A percentile compares a stretch with the other conserved stretches of the same genome.
Evolutionary conservation across 2,329 filamentous ascomycete genomes (phyloP).

Genomic region (Colletotrichum cereale): DNA sequence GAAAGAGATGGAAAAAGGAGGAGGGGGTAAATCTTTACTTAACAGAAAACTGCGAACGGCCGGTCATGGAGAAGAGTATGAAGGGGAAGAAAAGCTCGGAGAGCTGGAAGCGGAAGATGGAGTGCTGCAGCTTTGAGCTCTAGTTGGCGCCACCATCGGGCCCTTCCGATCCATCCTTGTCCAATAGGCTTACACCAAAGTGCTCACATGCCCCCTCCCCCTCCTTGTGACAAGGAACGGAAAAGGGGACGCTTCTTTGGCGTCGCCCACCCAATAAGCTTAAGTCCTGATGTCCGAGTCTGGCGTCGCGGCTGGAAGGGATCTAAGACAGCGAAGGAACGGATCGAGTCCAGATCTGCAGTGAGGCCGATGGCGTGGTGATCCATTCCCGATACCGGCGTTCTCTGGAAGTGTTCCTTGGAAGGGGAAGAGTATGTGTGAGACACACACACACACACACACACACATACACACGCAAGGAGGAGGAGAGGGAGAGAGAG

Average conservation of each 20-base stretch:
- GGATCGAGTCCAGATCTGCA: slow-evolving; percentile 34
- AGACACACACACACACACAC: no score
- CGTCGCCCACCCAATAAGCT: slow-evolving; percentile 27
- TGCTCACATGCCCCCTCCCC: slow-evolving; percentile 33
- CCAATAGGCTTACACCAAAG: slow-evolving; percentile 40
- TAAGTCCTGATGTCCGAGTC: slow-evolving; percentile 11
- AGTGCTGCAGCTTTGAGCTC: not conserved
- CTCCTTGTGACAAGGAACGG: slow-evolving; percentile 19
- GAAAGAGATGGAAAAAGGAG: not conserved
- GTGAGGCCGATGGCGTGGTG: slow-evolving; percentile 1
- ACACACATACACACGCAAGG: no score
- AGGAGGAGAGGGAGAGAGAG: no score
- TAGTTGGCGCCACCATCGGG: not conserved
- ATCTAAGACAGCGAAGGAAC: slow-evolving; percentile 15
- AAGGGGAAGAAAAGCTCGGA: not conserved
- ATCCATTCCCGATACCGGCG: not conserved
- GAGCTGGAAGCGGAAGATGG: slow-evolving; percentile 10
- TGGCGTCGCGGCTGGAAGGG: slow-evolving; percentile 4
- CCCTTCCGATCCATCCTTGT: not conserved
- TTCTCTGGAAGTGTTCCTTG: not conserved
- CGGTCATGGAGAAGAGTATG: not conserved
- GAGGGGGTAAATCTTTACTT: not conserved
- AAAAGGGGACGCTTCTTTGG: slow-evolving; percentile 3
- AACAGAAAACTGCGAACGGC: not conserved
- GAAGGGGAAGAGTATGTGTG: not conserved